Conservation (phyloP, 108 stramenopile species). For the Epithemia pelagica region DNA sequence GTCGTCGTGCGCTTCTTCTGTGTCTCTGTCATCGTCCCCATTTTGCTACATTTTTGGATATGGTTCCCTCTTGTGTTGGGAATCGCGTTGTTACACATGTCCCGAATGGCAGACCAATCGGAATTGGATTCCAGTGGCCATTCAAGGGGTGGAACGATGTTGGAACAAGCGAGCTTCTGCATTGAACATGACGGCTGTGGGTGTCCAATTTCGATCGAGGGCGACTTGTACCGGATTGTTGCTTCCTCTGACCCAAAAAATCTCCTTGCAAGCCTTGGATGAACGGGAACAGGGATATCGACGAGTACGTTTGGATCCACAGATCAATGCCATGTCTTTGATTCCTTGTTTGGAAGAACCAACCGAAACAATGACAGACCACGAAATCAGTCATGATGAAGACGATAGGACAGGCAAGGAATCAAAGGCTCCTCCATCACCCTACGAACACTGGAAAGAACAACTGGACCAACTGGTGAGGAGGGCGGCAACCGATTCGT, state of each 20-base stretch:
- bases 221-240: slow-evolving; percentile 56
- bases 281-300: slow-evolving; percentile 53
- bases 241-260: slow-evolving; percentile 33
- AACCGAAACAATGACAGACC: too few relatives aligned
- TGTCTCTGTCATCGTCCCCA: too few relatives aligned
- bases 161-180: slow-evolving; percentile 42
- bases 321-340: slow-evolving; percentile 25
- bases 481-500: background rate
- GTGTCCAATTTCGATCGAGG: slow-evolving; percentile 33
- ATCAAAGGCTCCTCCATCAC: too few relatives aligned
- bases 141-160: slow-evolving; percentile 39
- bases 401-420: background rate
- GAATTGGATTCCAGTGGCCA: slow-evolving; percentile 36
- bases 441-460: too few relatives aligned
- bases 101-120: slow-evolving; percentile 31
- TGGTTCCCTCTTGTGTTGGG: slow-evolving; percentile 62
- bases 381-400: background rate
- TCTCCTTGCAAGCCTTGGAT: slow-evolving; percentile 46
- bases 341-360: slow-evolving; percentile 14
- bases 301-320: slow-evolving; percentile 34
- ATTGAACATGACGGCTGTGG: slow-evolving; percentile 45
- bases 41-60: slow-evolving; percentile 51
- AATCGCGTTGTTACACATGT: slow-evolving; percentile 48
- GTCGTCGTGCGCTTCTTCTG: too few relatives aligned
- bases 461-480: background rate